A percentile compares a stretch with the other conserved stretches of the same genome.
These are phyloP conservation scores for Dioscorea alata DNA, from an alignment of 106 monocot genomes.

Conservation along the genomic window DNA sequence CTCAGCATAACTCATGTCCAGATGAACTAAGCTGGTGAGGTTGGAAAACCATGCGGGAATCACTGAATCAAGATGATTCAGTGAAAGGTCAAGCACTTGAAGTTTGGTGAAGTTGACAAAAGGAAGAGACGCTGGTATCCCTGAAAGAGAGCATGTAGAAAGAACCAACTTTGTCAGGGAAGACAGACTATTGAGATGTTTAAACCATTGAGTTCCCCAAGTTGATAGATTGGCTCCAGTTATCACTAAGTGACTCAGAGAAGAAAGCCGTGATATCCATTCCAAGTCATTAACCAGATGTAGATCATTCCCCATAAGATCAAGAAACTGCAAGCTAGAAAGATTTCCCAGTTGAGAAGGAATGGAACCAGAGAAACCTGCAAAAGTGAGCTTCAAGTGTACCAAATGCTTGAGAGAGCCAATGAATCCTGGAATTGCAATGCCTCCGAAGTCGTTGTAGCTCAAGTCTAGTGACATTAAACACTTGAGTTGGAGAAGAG, in stretches of 20 bases:
- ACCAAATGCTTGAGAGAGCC: conserved; percentile 7
- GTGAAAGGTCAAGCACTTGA: neutral
- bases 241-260: neutral
- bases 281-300: neutral
- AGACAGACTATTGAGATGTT: neutral
- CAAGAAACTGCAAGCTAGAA: neutral
- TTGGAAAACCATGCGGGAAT: conserved; percentile 1
- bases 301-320: neutral
- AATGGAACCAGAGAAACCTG: conserved; percentile 11
- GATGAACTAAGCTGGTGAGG: neutral
- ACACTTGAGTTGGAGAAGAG: neutral
- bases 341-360: conserved; percentile 26
- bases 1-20: neutral
- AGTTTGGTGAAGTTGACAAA: neutral
- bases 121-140: too few relatives aligned
- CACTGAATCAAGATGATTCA: neutral
- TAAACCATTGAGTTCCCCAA: neutral
- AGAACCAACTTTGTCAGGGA: neutral
- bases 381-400: conserved; percentile 14
- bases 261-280: conserved; percentile 1
- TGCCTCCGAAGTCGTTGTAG: neutral
- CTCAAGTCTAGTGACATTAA: conserved; percentile 7
- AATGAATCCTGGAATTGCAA: conserved; percentile 12
- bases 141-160: neutral
- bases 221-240: neutral